Conservation (phyloP, 1,284 basidiomycete genomes). For the Ustilago vetiveriae region DNA sequence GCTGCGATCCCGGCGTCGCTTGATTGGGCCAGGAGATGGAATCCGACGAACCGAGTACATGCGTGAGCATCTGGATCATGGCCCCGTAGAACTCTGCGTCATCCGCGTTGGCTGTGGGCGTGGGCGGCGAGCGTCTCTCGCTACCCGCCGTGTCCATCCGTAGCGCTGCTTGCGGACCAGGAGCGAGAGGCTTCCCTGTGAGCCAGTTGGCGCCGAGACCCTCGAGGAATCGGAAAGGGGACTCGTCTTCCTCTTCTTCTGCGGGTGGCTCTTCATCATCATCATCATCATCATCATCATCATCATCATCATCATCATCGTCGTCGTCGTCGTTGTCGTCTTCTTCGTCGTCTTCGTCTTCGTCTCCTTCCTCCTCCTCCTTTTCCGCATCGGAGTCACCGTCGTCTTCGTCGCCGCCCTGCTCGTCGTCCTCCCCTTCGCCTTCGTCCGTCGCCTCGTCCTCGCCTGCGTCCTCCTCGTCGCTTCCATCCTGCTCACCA, state of each 20-base stretch:
- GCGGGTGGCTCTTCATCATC: constrained; percentile 16
- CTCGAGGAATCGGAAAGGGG: constrained; percentile 38
- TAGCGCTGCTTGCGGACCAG: neutral
- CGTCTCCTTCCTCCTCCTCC: constrained; percentile 13
- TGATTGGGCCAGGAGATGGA: constrained; percentile 43
- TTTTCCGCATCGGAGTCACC: neutral
- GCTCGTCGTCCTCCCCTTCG: constrained; percentile 2
- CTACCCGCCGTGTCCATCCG: neutral
- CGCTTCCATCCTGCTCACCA: neutral
- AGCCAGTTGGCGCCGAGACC: constrained; percentile 33
- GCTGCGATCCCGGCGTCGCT: constrained; percentile 33
- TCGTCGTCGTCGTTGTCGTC: constrained; percentile 16
- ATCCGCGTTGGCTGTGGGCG: constrained; percentile 16
- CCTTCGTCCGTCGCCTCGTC: neutral
- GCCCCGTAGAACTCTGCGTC: constrained; percentile 54
- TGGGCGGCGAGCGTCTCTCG: constrained; percentile 3
- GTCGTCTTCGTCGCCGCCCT: constrained; percentile 3
- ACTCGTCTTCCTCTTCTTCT: constrained; percentile 42
- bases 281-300: constrained; percentile 12
- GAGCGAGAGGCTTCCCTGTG: neutral
- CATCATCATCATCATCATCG: constrained; percentile 10
- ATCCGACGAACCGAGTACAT: constrained; percentile 54
- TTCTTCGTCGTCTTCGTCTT: constrained; percentile 14
- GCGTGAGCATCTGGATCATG: constrained; percentile 60
- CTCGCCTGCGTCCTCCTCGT: neutral